Evolutionary conservation across 2,329 filamentous ascomycete genomes (phyloP).

Genomic region (Ascochyta fabae): DNA sequence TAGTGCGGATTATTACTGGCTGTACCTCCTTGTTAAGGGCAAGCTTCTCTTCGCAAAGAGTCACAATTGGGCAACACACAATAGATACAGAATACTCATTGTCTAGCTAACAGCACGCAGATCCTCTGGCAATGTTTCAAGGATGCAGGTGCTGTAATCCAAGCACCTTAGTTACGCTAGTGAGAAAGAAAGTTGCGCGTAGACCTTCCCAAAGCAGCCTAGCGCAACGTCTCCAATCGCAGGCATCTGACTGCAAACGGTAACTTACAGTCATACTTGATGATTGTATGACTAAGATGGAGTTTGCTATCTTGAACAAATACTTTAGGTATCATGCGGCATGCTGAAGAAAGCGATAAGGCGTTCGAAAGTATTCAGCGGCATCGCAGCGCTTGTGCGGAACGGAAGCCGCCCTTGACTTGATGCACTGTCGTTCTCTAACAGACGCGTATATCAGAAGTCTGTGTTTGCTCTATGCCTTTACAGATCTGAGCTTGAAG

Average conservation of each 20-base stretch:
- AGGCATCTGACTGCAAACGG: not conserved
- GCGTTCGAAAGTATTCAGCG: not conserved
- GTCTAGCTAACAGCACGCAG: not conserved
- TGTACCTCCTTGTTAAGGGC: constrained; percentile 17
- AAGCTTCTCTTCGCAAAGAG: not conserved
- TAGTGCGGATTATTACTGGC: constrained; percentile 4
- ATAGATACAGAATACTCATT: not conserved
- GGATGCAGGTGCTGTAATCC: not conserved
- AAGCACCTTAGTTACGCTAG: not conserved
- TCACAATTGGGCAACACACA: not conserved
- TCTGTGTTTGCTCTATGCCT: not conserved
- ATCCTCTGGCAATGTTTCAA: not conserved
- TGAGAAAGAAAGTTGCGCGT: not conserved
- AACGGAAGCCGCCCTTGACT: not conserved
- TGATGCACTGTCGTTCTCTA: not conserved
- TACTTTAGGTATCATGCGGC: not conserved
- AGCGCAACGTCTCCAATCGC: not conserved
- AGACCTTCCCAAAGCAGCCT: constrained; percentile 7
- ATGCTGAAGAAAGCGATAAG: not conserved
- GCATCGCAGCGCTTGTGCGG: not conserved
- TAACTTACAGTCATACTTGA: not conserved
- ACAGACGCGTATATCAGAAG: not conserved
- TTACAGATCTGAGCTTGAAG: not conserved
- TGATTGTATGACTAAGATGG: not conserved
- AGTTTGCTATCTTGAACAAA: not conserved